Evolutionary conservation across 73 alveolate genomes (phyloP).

Genomic region (Uronychia binucleata): DNA sequence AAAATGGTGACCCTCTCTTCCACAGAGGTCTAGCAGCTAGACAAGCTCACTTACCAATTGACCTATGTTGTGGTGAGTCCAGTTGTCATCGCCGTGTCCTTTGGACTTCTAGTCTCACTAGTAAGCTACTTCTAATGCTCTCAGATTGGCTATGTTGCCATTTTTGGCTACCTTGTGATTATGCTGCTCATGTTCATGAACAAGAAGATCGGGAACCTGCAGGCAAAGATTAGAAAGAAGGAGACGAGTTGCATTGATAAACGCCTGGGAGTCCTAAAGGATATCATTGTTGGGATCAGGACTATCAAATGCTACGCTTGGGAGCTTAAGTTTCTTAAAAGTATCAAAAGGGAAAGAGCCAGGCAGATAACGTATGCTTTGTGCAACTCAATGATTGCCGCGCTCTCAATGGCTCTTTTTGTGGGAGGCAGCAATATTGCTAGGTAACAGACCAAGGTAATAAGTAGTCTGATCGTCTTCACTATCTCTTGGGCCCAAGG

Average conservation of each 20-base stretch:
- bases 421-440: not conserved
- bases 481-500: not conserved
- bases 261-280: not conserved
- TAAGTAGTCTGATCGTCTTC: not conserved
- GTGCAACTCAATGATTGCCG: not conserved
- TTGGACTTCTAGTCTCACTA: not conserved
- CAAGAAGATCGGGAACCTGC: not conserved
- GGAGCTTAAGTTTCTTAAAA: conserved; percentile 28
- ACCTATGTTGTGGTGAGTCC: not conserved
- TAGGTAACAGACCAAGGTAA: not conserved
- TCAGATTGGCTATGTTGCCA: not conserved
- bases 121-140: not conserved
- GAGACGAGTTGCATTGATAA: not conserved
- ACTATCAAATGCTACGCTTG: conserved; percentile 60
- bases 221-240: not conserved
- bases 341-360: conserved; percentile 4
- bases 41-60: not conserved
- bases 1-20: not conserved
- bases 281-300: conserved; percentile 42
- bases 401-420: not conserved
- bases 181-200: not conserved
- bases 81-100: not conserved
- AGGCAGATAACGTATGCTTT: not conserved
- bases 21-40: not conserved
- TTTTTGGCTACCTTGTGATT: not conserved